Evolutionary conservation across 352 stramenopile species (phyloP), one percentile per base, ranked within the genome.

Genomic region (Phytophthora idaei): DNA sequence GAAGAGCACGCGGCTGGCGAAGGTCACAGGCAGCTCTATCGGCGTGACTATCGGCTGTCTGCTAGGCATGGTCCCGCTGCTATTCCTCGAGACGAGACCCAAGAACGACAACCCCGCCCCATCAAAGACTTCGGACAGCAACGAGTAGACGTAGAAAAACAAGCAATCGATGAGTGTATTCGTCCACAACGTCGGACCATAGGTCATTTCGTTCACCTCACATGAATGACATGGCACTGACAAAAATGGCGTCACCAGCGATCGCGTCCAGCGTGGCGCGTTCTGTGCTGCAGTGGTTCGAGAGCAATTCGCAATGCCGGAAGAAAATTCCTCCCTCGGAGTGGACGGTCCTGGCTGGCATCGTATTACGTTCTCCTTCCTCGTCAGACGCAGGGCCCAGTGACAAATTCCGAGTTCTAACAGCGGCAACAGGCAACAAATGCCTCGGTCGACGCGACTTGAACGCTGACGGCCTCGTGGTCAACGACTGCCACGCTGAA

Each of bases 401-500:
- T 28, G 56, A 71, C 36, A 42, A 32, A n/a, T 76, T 78, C 39
- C 75, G 78, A 17, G 83, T 94, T 2, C 29, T 95, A 36, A 59
- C 78, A 37, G 64, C 58, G 9, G 85, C 78, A 15, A 90, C 88
- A 0, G 88, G 88, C 58, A 94, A 79, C 61, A 95, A 95, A 60
- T 95, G 88, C 46, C 76, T 95, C n/a, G 87, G 85, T 2, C 55
- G 71, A 42, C 78, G 83, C 57, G 80, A 90, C 56, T 67, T 95
- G 46, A 73, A 88, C 61, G 64, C 57, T 11, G 63, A 93, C 36
- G 92, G 90, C 21, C 82, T 90, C 52, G 78, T 97, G 32, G 71
- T 98, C 7, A 93, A 97, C 75, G 95, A 98, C 78, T 96, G 80
- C 47, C 95, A 98, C 74, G 95, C 95, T 25, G 95, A 98, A 83